Conservation (phyloP, 139 green algal species). For the Marvania coccoides region DNA sequence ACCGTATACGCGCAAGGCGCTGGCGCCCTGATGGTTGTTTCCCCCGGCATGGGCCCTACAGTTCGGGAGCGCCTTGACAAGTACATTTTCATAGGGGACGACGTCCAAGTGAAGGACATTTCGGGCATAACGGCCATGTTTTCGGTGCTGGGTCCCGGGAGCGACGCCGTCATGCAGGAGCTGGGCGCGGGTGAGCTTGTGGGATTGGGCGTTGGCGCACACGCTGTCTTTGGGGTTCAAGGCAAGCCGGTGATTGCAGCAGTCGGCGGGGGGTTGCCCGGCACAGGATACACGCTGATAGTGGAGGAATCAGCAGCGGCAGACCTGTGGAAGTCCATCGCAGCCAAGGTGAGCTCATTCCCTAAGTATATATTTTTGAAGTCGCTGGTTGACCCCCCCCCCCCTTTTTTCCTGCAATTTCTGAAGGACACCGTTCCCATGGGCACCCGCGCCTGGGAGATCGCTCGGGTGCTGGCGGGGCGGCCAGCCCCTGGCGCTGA, state of each 20-base stretch:
- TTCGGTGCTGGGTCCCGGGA: conserved; percentile 51
- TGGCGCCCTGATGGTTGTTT: conserved; percentile 51
- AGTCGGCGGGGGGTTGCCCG: conserved; percentile 18
- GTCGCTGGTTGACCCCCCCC: too few relatives aligned
- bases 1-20: conserved; percentile 33
- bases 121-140: conserved; percentile 43
- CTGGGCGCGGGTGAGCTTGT: conserved; percentile 32
- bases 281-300: conserved; percentile 65
- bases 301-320: conserved; percentile 49
- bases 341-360: conserved; percentile 41
- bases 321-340: conserved; percentile 52
- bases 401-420: too few relatives aligned
- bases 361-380: neutral
- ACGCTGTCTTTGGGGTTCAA: conserved; percentile 53
- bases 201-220: conserved; percentile 14
- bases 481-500: conserved; percentile 49
- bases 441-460: conserved; percentile 63
- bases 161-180: conserved; percentile 43
- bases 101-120: conserved; percentile 52
- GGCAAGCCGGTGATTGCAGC: conserved; percentile 47
- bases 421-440: conserved; percentile 58
- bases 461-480: conserved; percentile 49
- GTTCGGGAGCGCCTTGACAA: conserved; percentile 60
- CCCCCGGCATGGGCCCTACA: conserved; percentile 25
- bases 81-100: conserved; percentile 65